Evolutionary conservation across 257 asterid genomes (phyloP).

Genomic region (Solanum sitiens): DNA sequence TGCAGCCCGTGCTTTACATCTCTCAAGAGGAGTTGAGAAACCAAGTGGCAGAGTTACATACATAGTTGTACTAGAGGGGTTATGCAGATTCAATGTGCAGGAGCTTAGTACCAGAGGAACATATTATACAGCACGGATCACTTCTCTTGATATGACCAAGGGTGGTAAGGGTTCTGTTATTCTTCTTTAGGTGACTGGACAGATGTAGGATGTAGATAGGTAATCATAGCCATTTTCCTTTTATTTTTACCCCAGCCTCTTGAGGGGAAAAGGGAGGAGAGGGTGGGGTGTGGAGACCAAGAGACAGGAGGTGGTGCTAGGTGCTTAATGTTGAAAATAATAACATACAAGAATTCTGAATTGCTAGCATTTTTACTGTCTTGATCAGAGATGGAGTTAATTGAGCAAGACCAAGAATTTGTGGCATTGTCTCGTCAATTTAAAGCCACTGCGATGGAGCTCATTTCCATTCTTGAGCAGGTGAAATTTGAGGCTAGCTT

Average conservation of each 20-base stretch:
- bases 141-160: constrained; percentile 82
- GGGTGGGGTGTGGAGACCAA: background rate
- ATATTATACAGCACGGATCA: constrained; percentile 89
- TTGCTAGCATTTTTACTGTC: constrained; percentile 13
- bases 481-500: constrained; percentile 18
- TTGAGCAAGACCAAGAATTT: constrained; percentile 94
- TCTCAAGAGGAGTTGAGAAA: constrained; percentile 97
- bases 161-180: constrained; percentile 39
- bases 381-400: constrained; percentile 80
- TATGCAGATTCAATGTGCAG: constrained; percentile 93
- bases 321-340: background rate
- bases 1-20: constrained; percentile 87
- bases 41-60: constrained; percentile 99
- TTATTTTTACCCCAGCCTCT: background rate
- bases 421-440: constrained; percentile 83
- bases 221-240: background rate
- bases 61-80: constrained; percentile 92
- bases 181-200: background rate
- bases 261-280: background rate
- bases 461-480: constrained; percentile 95
- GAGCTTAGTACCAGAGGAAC: constrained; percentile 97
- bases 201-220: background rate
- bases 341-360: constrained; percentile 11
- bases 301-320: background rate
- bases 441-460: constrained; percentile 92